Percentiles rank a stretch among this genome's conserved stretches.
These are phyloP conservation scores for Kandelia obovata DNA, from an alignment of 345 rosid genomes.

Conservation along the genomic window DNA sequence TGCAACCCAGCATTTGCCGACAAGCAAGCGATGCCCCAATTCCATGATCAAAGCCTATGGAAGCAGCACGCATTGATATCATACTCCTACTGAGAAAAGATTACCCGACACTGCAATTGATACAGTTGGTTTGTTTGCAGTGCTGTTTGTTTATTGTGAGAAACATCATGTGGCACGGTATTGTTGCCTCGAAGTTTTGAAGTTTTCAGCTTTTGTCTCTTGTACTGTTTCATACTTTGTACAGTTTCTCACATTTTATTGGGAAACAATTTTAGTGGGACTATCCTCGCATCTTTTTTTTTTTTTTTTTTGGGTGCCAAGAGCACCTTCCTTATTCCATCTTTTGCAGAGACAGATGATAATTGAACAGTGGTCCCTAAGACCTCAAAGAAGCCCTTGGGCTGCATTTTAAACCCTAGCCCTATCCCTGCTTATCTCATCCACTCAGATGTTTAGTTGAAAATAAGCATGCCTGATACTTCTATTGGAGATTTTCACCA, in stretches of 20 bases:
- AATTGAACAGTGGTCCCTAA: constrained; percentile 75
- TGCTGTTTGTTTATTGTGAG: background rate
- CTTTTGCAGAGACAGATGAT: constrained; percentile 27
- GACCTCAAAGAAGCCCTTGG: constrained; percentile 27
- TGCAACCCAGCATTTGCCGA: constrained; percentile 21
- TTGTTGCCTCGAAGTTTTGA: constrained; percentile 23
- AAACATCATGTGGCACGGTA: background rate
- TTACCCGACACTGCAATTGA: constrained; percentile 28
- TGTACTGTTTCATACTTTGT: constrained; percentile 16
- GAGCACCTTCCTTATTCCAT: constrained; percentile 17
- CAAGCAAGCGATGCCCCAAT: constrained; percentile 45
- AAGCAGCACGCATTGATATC: constrained; percentile 36
- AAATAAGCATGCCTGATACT: constrained; percentile 59
- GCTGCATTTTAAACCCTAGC: constrained; percentile 28
- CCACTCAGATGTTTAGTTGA: constrained; percentile 20
- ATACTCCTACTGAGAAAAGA: constrained; percentile 25
- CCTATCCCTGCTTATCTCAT: constrained; percentile 31
- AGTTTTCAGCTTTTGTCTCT: constrained; percentile 40
- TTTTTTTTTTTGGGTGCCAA: constrained; percentile 11
- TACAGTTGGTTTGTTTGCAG: constrained; percentile 21
- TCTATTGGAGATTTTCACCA: constrained; percentile 46
- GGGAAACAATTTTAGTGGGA: constrained; percentile 40
- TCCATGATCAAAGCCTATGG: constrained; percentile 52
- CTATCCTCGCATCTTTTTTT: constrained; percentile 8
- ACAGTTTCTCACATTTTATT: constrained; percentile 13